These are phyloP conservation scores for Houttuynia cordata DNA, from an alignment of 164 flowering plant species.

Conservation along the genomic window DNA sequence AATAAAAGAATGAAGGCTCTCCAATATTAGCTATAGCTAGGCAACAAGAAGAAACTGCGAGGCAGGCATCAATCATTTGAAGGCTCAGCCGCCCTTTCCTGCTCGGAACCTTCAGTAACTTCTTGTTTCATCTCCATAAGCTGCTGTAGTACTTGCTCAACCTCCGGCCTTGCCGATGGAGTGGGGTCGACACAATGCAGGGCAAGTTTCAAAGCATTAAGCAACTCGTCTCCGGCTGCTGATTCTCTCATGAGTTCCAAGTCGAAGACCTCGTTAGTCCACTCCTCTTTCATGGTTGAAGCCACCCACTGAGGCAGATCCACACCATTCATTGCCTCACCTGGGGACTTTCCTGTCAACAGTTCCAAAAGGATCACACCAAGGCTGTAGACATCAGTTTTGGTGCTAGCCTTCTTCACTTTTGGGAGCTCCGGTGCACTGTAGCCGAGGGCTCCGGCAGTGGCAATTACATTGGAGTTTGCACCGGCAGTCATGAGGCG, in stretches of 20 bases:
- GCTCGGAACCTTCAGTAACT: constrained; percentile 20
- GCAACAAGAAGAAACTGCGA: background rate
- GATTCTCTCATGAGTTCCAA: constrained; percentile 79
- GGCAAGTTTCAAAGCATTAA: constrained; percentile 73
- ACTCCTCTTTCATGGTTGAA: constrained; percentile 85
- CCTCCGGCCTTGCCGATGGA: constrained; percentile 69
- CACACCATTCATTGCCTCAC: constrained; percentile 56
- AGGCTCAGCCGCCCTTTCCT: constrained; percentile 10
- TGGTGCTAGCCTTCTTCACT: constrained; percentile 56
- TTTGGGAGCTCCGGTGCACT: constrained; percentile 89
- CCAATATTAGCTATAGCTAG: too few relatives aligned
- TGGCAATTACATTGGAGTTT: constrained; percentile 55
- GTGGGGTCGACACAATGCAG: constrained; percentile 87
- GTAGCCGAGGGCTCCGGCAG: constrained; percentile 77
- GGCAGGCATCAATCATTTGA: background rate
- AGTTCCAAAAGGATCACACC: constrained; percentile 90
- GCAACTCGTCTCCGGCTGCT: constrained; percentile 57
- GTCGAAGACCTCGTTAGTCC: constrained; percentile 98
- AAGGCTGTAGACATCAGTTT: constrained; percentile 88
- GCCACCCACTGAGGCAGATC: constrained; percentile 98
- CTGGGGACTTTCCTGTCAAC: constrained; percentile 84
- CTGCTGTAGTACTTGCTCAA: constrained; percentile 56
- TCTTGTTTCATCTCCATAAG: constrained; percentile 73
- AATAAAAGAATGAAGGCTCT: background rate
- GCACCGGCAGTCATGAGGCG: constrained; percentile 68